These are phyloP conservation scores for Paecilomyces niveus DNA, from an alignment of 2,329 filamentous ascomycete species.

Conservation along the genomic window DNA sequence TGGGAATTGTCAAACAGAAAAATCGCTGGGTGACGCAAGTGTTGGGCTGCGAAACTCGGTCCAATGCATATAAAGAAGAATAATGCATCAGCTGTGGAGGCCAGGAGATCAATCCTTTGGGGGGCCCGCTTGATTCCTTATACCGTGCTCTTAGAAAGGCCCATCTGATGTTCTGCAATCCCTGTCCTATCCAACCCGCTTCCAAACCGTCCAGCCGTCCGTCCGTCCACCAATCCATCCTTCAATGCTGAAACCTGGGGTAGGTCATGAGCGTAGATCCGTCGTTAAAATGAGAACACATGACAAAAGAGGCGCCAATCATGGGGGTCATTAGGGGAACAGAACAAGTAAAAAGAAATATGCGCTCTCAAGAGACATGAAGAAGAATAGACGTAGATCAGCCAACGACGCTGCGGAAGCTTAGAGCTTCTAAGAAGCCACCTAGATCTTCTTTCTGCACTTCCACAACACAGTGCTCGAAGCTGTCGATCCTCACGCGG, in stretches of 20 bases:
- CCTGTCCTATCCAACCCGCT: not conserved
- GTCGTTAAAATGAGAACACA: not conserved
- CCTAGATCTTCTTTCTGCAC: slow-evolving; percentile 93
- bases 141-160: not conserved
- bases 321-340: not conserved
- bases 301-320: not conserved
- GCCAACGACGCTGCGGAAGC: slow-evolving; percentile 77
- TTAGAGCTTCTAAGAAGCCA: slow-evolving; percentile 84
- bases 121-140: not conserved
- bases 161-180: not conserved
- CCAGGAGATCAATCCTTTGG: not conserved
- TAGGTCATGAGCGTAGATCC: not conserved
- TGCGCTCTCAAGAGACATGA: not conserved
- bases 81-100: not conserved
- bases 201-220: not conserved
- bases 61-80: not conserved
- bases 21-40: not conserved
- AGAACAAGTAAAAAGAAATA: not conserved
- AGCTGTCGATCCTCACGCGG: slow-evolving; percentile 85
- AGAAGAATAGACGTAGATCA: not conserved
- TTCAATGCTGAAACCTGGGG: not conserved
- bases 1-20: not conserved
- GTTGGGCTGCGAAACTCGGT: not conserved
- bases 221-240: not conserved
- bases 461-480: slow-evolving; percentile 95